Conservation (phyloP, 2,329 filamentous ascomycete species). For the Talaromyces sp. region DNA sequence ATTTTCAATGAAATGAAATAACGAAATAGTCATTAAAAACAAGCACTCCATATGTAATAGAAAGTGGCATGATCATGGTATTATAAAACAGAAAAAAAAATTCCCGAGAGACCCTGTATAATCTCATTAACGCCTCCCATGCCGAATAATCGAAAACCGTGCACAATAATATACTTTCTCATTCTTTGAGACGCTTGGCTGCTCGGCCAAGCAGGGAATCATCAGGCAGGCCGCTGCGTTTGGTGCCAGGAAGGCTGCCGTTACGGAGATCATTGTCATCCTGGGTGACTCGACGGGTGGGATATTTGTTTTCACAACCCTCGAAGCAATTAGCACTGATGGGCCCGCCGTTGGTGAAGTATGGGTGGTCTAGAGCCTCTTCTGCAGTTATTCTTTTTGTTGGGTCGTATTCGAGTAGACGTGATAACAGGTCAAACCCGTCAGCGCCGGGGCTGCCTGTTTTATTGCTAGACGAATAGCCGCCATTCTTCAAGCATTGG, state of each 20-base stretch:
- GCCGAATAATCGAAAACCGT: not conserved
- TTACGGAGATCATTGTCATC: slow-evolving; percentile 97
- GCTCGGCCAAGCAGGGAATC: slow-evolving; percentile 62
- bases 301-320: slow-evolving; percentile 82
- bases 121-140: slow-evolving; percentile 1
- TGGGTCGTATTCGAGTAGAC: slow-evolving; percentile 88
- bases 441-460: slow-evolving; percentile 63
- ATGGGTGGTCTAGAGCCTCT: slow-evolving; percentile 82
- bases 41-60: not conserved
- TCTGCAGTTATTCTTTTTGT: slow-evolving; percentile 81
- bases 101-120: not conserved
- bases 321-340: slow-evolving; percentile 85
- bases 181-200: slow-evolving; percentile 53
- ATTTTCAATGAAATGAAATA: no score
- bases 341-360: slow-evolving; percentile 68
- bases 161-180: not conserved
- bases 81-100: not conserved
- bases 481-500: slow-evolving; percentile 59
- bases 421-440: slow-evolving; percentile 75
- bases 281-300: slow-evolving; percentile 80
- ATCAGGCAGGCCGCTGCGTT: slow-evolving; percentile 79
- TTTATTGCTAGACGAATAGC: slow-evolving; percentile 46
- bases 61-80: not conserved
- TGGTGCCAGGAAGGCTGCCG: slow-evolving; percentile 82
- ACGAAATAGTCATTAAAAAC: not conserved